Evolutionary conservation across 805 yeast species (phyloP), one percentile per base, ranked within the genome.

Genomic region (Martiniozyma abietophila): DNA sequence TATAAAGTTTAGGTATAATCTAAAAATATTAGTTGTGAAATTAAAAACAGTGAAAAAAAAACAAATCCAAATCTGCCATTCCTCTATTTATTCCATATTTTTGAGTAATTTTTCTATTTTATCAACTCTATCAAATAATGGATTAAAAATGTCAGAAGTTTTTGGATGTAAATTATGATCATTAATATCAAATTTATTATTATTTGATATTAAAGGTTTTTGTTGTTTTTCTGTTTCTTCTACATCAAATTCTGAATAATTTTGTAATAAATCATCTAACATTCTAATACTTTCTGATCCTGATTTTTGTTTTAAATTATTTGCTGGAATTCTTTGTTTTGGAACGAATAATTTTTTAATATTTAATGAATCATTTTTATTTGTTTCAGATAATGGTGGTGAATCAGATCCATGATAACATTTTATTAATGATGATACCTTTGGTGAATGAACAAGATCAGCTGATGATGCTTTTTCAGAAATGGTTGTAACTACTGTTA

Each of bases 81-180:
- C n/a, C n/a, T n/a, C n/a, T n/a, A n/a, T n/a, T n/a, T n/a, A n/a
- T n/a, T 27, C 30, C 23, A 27, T 18, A 7, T 18, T 18, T 27
- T 18, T 21, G n/a, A 32, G 7, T 3, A 32, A 14, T 16, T 21
- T n/a, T 14, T 54, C 59, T 11, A 54, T 39, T 19, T 43, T 39
- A 19, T 49, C 50, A n/a, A 69, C 56, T 43, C 68, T 69, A 17
- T 64, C 64, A 32, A 77, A 59, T 6, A 79, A 61, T 2, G 82
- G 81, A 45, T 68, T 59, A 53, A 76, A 78, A 51, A 76, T 60
- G 16, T 65, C 67, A 30, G 65, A 67, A 6, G 76, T 70, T 4
- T 59, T 53, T 4, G 73, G 70, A 44, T 68, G 73, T 19, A 61
- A 29, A 11, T 36, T 35, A 3, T 9, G 16, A 8, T 14, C 16